Evolutionary conservation across 2,329 filamentous ascomycete genomes (phyloP).

Genomic region (Calonectria crousiana): DNA sequence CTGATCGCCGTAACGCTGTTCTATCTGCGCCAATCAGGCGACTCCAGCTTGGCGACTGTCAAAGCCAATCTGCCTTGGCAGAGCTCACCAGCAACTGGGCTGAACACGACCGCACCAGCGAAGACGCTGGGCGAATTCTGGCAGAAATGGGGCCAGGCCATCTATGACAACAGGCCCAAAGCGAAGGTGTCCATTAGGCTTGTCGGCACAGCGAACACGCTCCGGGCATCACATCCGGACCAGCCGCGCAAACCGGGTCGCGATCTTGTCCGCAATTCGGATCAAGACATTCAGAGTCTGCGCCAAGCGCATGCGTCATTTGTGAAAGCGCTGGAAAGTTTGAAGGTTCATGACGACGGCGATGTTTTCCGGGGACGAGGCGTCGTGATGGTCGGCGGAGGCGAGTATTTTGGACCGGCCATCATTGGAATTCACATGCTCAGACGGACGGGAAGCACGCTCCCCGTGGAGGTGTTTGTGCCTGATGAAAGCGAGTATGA

Average conservation of each 20-base stretch:
- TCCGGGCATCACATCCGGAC: conserved; percentile 3
- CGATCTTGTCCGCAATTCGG: conserved; percentile 3
- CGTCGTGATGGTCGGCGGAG: conserved; percentile 28
- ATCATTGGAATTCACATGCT: conserved; percentile 28
- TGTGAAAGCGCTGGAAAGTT: conserved; percentile 1
- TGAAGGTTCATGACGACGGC: not conserved
- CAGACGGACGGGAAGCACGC: conserved; percentile 18
- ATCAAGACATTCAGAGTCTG: conserved; percentile 10
- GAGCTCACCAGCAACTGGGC: not conserved
- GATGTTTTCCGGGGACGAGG: conserved; percentile 13
- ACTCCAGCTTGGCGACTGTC: not conserved
- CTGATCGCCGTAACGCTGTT: not conserved
- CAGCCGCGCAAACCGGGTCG: not conserved
- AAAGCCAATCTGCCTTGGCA: not conserved
- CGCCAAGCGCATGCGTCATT: conserved; percentile 7
- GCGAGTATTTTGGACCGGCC: conserved; percentile 27
- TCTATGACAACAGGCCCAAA: conserved; percentile 12
- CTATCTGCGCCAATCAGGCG: conserved; percentile 1
- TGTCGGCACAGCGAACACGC: not conserved
- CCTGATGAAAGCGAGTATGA: conserved; percentile 22
- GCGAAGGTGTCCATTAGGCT: not conserved
- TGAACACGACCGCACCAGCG: not conserved
- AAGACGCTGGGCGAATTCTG: conserved; percentile 3
- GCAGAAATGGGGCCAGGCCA: conserved; percentile 16
- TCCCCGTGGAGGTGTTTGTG: conserved; percentile 26